Evolutionary conservation across 139 green algal species (phyloP).

Genomic region (Astrephomene gubernaculifera): DNA sequence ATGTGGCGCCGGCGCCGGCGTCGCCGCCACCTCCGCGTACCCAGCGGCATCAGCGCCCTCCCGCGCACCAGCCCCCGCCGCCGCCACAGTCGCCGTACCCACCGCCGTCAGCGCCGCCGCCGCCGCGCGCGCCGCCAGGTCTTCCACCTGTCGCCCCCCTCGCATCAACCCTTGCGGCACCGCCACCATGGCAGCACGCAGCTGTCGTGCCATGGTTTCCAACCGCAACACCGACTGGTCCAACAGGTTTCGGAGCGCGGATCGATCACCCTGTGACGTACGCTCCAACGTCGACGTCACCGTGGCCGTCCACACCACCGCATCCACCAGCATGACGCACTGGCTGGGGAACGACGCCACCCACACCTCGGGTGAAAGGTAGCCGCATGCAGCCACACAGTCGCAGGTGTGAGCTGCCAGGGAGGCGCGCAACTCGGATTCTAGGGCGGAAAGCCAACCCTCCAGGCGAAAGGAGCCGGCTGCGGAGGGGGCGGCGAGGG

Average conservation of each 20-base stretch:
- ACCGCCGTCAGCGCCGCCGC: slow-evolving; percentile 24
- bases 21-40: too few relatives aligned
- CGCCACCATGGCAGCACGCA: slow-evolving; percentile 40
- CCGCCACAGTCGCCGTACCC: neutral
- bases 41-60: too few relatives aligned
- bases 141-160: slow-evolving; percentile 1
- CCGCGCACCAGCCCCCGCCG: neutral
- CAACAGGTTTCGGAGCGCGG: slow-evolving; percentile 46
- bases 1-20: neutral
- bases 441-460: slow-evolving; percentile 35
- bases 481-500: neutral
- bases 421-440: slow-evolving; percentile 31
- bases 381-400: slow-evolving; percentile 53
- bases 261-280: slow-evolving; percentile 24
- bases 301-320: slow-evolving; percentile 58
- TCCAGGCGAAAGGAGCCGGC: neutral
- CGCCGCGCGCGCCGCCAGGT: neutral
- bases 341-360: slow-evolving; percentile 53
- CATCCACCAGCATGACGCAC: slow-evolving; percentile 50
- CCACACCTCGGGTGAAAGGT: slow-evolving; percentile 52
- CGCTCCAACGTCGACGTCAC: slow-evolving; percentile 41
- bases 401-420: slow-evolving; percentile 12
- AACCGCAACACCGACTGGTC: slow-evolving; percentile 55
- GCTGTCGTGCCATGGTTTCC: slow-evolving; percentile 56
- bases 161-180: neutral